phyloP scores from a whole-genome alignment of 352 stramenopile genomes.

The Globisporangium polare region DNA sequence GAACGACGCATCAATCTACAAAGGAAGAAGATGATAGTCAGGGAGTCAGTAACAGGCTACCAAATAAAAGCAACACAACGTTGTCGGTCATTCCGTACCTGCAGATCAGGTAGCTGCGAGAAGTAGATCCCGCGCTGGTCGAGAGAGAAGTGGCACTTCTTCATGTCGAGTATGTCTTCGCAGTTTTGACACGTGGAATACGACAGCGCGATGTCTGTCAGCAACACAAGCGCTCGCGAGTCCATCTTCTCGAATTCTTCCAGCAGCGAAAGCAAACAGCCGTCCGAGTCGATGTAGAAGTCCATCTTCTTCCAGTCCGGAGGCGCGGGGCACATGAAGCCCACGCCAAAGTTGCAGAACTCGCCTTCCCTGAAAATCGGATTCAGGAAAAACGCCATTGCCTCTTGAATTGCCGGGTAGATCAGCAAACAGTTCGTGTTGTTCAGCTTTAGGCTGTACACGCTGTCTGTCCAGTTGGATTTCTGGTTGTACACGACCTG shows the following conservation, averaged over 20 bases:
- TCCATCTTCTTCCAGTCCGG: conserved; percentile 83
- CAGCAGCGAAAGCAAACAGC: conserved; percentile 78
- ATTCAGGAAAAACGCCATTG: conserved; percentile 57
- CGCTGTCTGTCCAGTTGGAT: conserved; percentile 69
- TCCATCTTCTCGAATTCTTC: conserved; percentile 73
- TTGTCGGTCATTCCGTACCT: conserved; percentile 36
- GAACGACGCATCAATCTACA: conserved; percentile 80
- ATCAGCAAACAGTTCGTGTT: conserved; percentile 81
- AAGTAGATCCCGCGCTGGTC: conserved; percentile 84
- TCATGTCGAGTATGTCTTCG: conserved; percentile 51
- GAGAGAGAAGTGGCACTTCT: conserved; percentile 78
- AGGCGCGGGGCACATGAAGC: conserved; percentile 55
- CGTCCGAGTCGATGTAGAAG: conserved; percentile 55
- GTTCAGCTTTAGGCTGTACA: conserved; percentile 62
- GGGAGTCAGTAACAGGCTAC: too few species aligned
- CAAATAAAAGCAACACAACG: too few species aligned
- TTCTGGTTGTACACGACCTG: conserved; percentile 82
- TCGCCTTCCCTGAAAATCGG: conserved; percentile 42
- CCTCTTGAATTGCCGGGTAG: conserved; percentile 60
- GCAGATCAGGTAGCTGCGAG: conserved; percentile 77
- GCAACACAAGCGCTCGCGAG: conserved; percentile 67
- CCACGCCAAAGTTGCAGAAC: conserved; percentile 58
- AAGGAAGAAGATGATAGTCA: neutral
- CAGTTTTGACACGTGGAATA: conserved; percentile 67
- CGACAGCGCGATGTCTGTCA: conserved; percentile 59